Base-by-base conservation (phyloP, 768 basidiomycete species). In the Naganishia antarctica region DNA sequence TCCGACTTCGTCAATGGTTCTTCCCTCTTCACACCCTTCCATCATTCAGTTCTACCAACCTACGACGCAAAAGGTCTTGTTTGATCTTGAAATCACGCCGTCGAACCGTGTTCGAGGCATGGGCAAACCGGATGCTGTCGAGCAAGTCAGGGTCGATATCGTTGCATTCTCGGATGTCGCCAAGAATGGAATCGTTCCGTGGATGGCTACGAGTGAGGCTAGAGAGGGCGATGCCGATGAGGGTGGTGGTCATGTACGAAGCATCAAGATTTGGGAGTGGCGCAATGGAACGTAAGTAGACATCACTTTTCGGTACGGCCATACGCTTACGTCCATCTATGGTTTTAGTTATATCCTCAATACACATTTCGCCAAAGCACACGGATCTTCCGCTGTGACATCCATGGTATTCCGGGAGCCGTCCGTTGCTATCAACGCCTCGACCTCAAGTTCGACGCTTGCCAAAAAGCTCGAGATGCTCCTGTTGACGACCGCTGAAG, bases 21-120 rank as follows among this genome's bases (percentile, higher is more conserved):
- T 98, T 16, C 90, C 91, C 0, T 91, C 94, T 2, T 93, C 92
- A 0, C 93, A 99, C 73, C 89, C 91, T 0, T 92, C 93, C 2
- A 90, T 91, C n/a, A 81, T 99, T 43, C 94, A 98, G 80, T 85
- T 88, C 26, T 93, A 89, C 79, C 87, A 90, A 18, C 88, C 88
- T 1, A 76, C 82, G 8, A 82, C 84, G 2, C 87, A 87, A 29
- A 82, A 84, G 44, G 81, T 91, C 0, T 72, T 90, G 2, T 86
- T 86, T 48, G 94, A 99, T 76, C 81, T 98, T 21, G 96, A 98
- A 77, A 84, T 99, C 8, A 86, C 90, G 1, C 91, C 94, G 23
- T 91, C 91, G 28, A 98, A 98, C 79, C 85, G 90, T 65, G 84
- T 97, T 21, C 88, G 91, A 15, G 53, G 53, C 23, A 37, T 34